Evolutionary conservation across 768 basidiomycete species (phyloP), one percentile per base, ranked within the genome.

Genomic region (Pleurotus cornucopiae): DNA sequence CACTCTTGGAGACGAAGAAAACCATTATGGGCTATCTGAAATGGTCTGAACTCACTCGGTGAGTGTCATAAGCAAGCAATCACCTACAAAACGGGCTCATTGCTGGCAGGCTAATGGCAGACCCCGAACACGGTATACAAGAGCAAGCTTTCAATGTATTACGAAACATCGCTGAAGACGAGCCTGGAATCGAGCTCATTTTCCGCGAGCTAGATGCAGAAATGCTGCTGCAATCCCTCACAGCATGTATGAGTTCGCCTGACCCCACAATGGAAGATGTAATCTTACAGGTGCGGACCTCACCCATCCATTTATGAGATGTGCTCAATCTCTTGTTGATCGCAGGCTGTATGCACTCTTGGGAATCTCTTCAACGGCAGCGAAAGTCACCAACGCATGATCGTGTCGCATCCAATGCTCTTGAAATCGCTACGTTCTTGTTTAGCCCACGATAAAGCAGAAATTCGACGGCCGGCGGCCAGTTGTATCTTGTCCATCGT

Each of bases 71-170:
- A 13, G 11, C 52, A 26, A 38, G 11, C 34, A 23, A n/a, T 46
- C 4, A 25, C 46, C 30, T 23, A 38, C 37, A 37, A 57, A 6
- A 21, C 57, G 37, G 23, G 45, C 57, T 34, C 21, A 54, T 11
- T 12, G 44, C 39, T 30, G 14, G 12, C 4, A 61, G 89, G 37
- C 70, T 87, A 16, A 69, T 87, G 0, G 65, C 73, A 4, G 82
- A 89, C 57, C 49, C 76, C 0, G 80, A 86, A 54, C 61, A 68
- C 1, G 77, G 74, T 5, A 69, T 89, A 2, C 83, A 84, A 62
- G 91, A 92, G 62, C 91, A 93, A 64, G 85, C 83, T 0, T 76
- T 87, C 60, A 80, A 80, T 56, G 76, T 90, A 21, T 60, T 88
- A 11, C 77, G 83, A 5, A 90, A 93, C 64, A 66, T 91, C 2